phyloP scores from a whole-genome alignment of 352 stramenopile genomes.

The Pythium chondricola region DNA sequence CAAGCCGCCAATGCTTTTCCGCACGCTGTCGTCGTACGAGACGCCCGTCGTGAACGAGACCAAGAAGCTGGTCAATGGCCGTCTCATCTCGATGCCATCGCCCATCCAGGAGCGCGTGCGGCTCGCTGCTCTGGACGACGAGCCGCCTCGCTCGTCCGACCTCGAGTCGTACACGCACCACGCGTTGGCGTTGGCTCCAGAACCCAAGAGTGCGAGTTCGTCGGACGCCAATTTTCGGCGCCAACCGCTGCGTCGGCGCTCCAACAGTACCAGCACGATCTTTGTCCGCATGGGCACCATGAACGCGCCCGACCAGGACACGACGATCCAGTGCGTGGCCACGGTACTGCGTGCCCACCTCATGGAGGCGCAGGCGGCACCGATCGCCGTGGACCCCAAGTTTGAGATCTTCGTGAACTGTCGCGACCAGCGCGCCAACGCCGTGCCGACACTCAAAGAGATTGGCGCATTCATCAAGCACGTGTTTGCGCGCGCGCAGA shows the following conservation, averaged over 20 bases:
- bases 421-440: conserved; percentile 27
- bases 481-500: conserved; percentile 87
- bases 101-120: conserved; percentile 68
- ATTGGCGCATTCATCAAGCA: conserved; percentile 92
- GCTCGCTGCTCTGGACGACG: conserved; percentile 26
- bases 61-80: conserved; percentile 29
- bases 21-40: conserved; percentile 76
- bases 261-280: conserved; percentile 94
- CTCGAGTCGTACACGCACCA: conserved; percentile 42
- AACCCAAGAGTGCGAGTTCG: conserved; percentile 3
- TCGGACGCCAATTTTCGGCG: conserved; percentile 11
- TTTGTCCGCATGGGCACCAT: conserved; percentile 91
- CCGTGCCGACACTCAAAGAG: conserved; percentile 83
- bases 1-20: conserved; percentile 55
- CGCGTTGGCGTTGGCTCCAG: too few species aligned
- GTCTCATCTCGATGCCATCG: conserved; percentile 33
- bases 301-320: conserved; percentile 93
- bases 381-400: conserved; percentile 38
- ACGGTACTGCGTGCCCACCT: conserved; percentile 95
- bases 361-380: conserved; percentile 71
- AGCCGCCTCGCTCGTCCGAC: conserved; percentile 37
- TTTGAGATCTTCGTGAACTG: conserved; percentile 73
- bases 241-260: conserved; percentile 76
- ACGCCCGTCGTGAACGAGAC: conserved; percentile 51
- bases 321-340: conserved; percentile 94